Evolutionary conservation across 148 eudicot genomes (phyloP).

Genomic region (Cornus kousa): DNA sequence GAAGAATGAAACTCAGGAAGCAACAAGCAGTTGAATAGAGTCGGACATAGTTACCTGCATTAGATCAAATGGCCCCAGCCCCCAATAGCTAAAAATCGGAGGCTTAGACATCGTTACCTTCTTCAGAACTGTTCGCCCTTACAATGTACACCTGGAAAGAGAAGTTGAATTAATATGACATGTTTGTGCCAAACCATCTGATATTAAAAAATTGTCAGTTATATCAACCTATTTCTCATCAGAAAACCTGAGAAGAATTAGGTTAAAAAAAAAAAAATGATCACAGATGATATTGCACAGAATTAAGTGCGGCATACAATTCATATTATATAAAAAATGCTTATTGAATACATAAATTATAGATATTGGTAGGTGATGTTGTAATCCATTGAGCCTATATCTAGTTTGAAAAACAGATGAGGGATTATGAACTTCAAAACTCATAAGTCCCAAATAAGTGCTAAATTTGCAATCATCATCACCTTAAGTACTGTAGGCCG

Average conservation of each 20-base stretch:
- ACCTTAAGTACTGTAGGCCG: constrained; percentile 62
- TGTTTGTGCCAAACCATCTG: too few relatives aligned
- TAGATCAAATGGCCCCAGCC: constrained; percentile 1
- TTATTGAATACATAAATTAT: too few relatives aligned
- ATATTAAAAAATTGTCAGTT: too few relatives aligned
- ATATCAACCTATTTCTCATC: too few relatives aligned
- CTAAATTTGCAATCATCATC: neutral
- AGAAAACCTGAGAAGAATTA: too few relatives aligned
- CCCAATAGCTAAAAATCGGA: neutral
- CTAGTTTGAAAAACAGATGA: neutral
- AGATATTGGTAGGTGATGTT: too few relatives aligned
- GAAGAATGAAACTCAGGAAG: neutral
- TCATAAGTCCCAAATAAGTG: neutral
- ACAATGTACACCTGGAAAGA: constrained; percentile 35
- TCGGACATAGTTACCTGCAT: constrained; percentile 5
- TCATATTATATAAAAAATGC: too few relatives aligned
- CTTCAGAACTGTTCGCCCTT: constrained; percentile 25
- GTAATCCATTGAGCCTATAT: neutral
- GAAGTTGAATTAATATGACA: neutral
- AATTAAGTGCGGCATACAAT: neutral
- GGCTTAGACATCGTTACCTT: constrained; percentile 7
- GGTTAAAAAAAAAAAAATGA: neutral
- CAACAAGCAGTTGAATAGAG: neutral
- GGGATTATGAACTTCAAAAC: neutral
- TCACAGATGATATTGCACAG: neutral